A percentile compares a stretch with the other conserved stretches of the same genome.
Evolutionary conservation across 768 basidiomycete genomes (phyloP).

Genomic region (Podaxis mareebaensis): DNA sequence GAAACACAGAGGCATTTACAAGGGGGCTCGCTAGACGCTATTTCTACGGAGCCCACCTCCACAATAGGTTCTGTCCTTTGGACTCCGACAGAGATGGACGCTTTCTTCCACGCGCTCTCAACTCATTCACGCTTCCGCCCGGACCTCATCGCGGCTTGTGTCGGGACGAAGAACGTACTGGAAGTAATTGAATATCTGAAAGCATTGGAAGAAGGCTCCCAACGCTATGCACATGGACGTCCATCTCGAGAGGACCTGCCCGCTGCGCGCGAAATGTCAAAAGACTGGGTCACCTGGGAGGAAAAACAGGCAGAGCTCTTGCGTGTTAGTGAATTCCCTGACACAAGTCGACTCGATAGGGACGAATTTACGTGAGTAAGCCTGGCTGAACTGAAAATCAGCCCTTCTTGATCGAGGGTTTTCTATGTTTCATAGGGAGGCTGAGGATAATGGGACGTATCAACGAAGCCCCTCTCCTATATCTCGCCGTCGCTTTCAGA

Average conservation of each 20-base stretch:
- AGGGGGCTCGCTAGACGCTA: neutral
- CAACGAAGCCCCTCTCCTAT: neutral
- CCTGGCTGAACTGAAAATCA: neutral
- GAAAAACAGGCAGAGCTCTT: slow-evolving; percentile 39
- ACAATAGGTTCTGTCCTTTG: slow-evolving; percentile 42
- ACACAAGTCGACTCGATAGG: neutral
- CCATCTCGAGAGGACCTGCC: slow-evolving; percentile 63
- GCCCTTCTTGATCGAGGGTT: too few relatives aligned
- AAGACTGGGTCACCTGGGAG: slow-evolving; percentile 49
- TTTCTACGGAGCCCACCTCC: neutral
- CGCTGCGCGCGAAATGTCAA: slow-evolving; percentile 68
- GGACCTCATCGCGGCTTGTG: slow-evolving; percentile 69
- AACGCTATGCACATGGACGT: slow-evolving; percentile 24
- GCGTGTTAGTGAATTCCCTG: slow-evolving; percentile 22
- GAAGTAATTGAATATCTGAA: slow-evolving; percentile 74
- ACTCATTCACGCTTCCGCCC: slow-evolving; percentile 71
- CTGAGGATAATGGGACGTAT: slow-evolving; percentile 2
- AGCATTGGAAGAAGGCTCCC: slow-evolving; percentile 40
- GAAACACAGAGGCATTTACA: slow-evolving; percentile 1
- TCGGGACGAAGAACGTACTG: slow-evolving; percentile 63
- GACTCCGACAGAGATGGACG: slow-evolving; percentile 64
- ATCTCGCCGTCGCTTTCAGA: slow-evolving; percentile 14
- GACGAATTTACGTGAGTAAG: neutral
- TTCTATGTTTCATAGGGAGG: neutral
- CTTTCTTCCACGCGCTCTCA: slow-evolving; percentile 72